These are phyloP conservation scores for Spergularia marina DNA, from an alignment of 148 eudicot species.

Conservation along the genomic window DNA sequence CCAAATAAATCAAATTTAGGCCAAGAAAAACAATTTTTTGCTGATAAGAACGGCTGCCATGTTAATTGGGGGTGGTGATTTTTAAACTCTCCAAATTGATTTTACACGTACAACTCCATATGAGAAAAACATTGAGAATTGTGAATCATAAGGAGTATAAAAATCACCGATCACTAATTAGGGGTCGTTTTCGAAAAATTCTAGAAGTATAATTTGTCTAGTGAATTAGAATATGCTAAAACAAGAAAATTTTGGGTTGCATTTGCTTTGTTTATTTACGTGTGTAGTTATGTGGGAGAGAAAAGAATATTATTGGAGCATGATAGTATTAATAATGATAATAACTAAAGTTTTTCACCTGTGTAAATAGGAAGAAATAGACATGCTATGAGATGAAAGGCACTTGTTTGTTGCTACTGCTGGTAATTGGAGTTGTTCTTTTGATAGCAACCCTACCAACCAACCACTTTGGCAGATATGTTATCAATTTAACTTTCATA, in stretches of 20 bases:
- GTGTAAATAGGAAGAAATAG: neutral
- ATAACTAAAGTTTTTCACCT: neutral
- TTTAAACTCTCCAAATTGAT: too few relatives aligned
- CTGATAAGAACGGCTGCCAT: neutral
- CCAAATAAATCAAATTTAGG: constrained; percentile 4
- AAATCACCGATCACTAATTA: too few relatives aligned
- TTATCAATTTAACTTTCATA: neutral
- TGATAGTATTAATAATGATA: neutral
- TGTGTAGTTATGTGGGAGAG: neutral
- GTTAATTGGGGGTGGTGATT: neutral
- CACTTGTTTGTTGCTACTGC: constrained; percentile 26
- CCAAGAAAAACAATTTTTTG: neutral
- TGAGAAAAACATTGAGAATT: too few relatives aligned
- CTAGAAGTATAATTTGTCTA: constrained; percentile 23
- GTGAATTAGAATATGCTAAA: constrained; percentile 23
- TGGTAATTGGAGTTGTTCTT: constrained; percentile 36
- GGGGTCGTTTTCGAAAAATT: constrained; percentile 27
- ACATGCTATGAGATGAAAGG: constrained; percentile 17
- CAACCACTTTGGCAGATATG: constrained; percentile 36
- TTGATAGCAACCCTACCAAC: constrained; percentile 31
- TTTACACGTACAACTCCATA: too few relatives aligned
- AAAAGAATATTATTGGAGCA: neutral
- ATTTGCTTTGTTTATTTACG: constrained; percentile 9
- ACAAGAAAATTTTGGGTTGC: constrained; percentile 12
- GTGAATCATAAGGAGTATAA: too few relatives aligned